Percentiles rank a stretch among this genome's conserved stretches.
Conservation (phyloP, 495 filamentous ascomycete species). For the Penicillium coffeae region DNA sequence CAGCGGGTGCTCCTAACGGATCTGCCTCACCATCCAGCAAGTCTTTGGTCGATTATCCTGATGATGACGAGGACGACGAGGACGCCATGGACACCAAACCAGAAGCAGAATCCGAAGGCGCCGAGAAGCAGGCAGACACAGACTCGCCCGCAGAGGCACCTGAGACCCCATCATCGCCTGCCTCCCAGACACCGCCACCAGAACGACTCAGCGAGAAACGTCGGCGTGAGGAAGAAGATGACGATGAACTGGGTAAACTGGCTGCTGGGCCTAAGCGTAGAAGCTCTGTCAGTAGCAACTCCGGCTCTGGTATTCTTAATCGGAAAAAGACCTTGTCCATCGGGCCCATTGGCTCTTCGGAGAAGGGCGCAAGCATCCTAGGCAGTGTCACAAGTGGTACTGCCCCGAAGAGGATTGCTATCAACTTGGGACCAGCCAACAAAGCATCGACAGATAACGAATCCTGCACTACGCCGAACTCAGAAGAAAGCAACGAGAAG, state of each 20-base stretch:
- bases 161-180: slow-evolving; percentile 25
- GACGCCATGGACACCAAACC: slow-evolving; percentile 51
- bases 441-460: slow-evolving; percentile 10
- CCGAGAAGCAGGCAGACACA: slow-evolving; percentile 19
- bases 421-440: slow-evolving; percentile 37
- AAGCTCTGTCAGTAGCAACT: slow-evolving; percentile 43
- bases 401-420: slow-evolving; percentile 49
- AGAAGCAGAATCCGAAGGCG: slow-evolving; percentile 19
- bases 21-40: slow-evolving; percentile 57
- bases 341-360: slow-evolving; percentile 20
- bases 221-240: slow-evolving; percentile 83
- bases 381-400: slow-evolving; percentile 26
- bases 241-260: slow-evolving; percentile 74
- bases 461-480: slow-evolving; percentile 9
- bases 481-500: slow-evolving; percentile 31
- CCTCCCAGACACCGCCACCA: slow-evolving; percentile 45
- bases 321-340: slow-evolving; percentile 42
- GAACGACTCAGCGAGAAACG: slow-evolving; percentile 89
- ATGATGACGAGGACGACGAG: slow-evolving; percentile 74
- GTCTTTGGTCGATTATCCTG: slow-evolving; percentile 85
- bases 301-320: slow-evolving; percentile 32
- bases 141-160: slow-evolving; percentile 9
- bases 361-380: slow-evolving; percentile 27
- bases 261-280: slow-evolving; percentile 62
- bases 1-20: slow-evolving; percentile 29